These are phyloP conservation scores for Cydonia oblonga DNA, from an alignment of 331 rosid genomes.

Conservation along the genomic window DNA sequence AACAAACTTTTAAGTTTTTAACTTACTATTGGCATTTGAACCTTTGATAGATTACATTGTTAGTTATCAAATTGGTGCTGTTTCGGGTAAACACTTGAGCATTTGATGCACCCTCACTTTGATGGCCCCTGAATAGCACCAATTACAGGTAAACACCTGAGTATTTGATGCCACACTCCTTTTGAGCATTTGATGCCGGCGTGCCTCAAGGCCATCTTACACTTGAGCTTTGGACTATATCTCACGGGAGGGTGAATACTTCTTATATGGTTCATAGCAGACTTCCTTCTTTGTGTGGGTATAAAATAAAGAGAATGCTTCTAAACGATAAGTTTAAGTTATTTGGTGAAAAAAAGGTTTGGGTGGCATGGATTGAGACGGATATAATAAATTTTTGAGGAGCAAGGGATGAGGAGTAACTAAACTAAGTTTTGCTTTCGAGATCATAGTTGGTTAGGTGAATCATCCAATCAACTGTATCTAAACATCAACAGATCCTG, in stretches of 20 bases:
- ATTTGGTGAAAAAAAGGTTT: not conserved
- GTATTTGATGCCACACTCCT: not conserved
- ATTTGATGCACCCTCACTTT: not conserved
- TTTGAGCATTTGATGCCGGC: not conserved
- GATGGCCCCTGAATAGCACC: not conserved
- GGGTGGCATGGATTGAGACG: not conserved
- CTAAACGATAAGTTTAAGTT: not conserved
- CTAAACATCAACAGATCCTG: not conserved
- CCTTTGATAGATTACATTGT: not conserved
- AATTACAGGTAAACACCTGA: not conserved
- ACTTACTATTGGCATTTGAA: not conserved
- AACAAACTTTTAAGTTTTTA: not conserved
- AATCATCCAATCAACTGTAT: not conserved
- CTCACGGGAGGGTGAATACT: not conserved
- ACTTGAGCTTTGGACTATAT: not conserved
- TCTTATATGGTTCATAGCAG: not conserved
- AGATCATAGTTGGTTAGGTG: not conserved
- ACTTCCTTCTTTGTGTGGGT: not conserved
- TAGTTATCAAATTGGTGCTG: not conserved
- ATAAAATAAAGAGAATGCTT: not conserved
- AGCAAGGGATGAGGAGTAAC: not conserved
- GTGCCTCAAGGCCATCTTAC: not conserved
- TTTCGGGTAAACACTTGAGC: not conserved
- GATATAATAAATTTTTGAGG: not conserved
- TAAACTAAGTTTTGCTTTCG: not conserved